Percentiles rank a stretch among this genome's conserved stretches.
phyloP scores from a whole-genome alignment of 75 land plant genomes.

The Chamaecyparis obtusa region DNA sequence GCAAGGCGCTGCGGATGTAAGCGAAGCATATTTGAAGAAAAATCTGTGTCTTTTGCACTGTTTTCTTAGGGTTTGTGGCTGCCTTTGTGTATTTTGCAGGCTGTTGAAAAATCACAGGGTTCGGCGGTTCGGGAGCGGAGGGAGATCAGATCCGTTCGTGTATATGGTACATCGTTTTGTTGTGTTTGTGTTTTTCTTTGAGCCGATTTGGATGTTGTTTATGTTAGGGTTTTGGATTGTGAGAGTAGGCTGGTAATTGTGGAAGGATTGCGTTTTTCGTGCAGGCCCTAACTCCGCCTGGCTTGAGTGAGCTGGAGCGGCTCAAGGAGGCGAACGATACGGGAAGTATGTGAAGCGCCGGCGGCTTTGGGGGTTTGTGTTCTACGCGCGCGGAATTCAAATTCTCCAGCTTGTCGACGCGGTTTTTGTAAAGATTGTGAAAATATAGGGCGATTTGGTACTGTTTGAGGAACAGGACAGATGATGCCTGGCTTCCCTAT shows the following conservation, averaged over 20 bases:
- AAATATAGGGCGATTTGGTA: background rate
- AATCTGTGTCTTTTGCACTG: background rate
- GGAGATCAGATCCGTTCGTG: background rate
- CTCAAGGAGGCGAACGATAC: background rate
- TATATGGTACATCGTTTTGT: background rate
- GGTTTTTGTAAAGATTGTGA: constrained; percentile 2
- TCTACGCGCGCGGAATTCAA: background rate
- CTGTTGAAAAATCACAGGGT: background rate
- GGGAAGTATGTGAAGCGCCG: background rate
- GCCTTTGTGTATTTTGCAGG: background rate
- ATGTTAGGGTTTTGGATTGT: background rate
- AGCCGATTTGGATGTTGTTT: background rate
- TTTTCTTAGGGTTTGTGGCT: background rate
- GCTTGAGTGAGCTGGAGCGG: background rate
- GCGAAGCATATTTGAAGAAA: background rate
- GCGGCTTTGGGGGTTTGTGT: background rate
- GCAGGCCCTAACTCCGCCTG: background rate
- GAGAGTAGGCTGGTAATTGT: background rate
- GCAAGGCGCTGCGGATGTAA: background rate
- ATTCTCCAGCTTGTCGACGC: background rate
- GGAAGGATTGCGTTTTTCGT: background rate
- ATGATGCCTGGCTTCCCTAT: background rate
- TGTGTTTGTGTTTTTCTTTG: background rate
- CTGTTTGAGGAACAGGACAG: background rate
- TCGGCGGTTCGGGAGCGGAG: background rate